Conservation (phyloP, 441 rosid genomes). For the Populus hybrid region DNA sequence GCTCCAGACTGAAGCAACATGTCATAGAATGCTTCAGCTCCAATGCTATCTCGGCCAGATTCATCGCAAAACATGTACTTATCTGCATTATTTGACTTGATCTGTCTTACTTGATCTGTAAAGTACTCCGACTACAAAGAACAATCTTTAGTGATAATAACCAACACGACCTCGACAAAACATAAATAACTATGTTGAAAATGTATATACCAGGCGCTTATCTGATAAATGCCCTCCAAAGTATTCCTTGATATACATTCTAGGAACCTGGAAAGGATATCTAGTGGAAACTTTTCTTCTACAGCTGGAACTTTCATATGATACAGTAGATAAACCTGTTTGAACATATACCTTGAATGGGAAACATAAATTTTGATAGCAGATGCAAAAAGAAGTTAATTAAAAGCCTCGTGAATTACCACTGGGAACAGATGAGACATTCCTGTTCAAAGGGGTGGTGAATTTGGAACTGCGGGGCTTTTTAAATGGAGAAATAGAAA, state of each 20-base stretch:
- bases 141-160: constrained; percentile 15
- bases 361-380: constrained; percentile 3
- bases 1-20: constrained; percentile 72
- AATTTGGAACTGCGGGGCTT: constrained; percentile 73
- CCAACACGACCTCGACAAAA: constrained; percentile 7
- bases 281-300: constrained; percentile 52
- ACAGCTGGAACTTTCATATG: constrained; percentile 38
- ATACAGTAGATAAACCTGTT: constrained; percentile 54
- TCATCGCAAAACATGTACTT: constrained; percentile 53
- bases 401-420: constrained; percentile 38
- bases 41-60: constrained; percentile 48
- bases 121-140: constrained; percentile 41
- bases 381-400: constrained; percentile 16
- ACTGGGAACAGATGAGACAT: constrained; percentile 32
- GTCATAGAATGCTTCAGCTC: constrained; percentile 54
- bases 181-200: constrained; percentile 8
- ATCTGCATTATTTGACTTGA: constrained; percentile 58
- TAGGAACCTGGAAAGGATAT: constrained; percentile 55
- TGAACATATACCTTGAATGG: constrained; percentile 21
- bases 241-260: constrained; percentile 66
- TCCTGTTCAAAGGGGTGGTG: constrained; percentile 55
- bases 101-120: constrained; percentile 35
- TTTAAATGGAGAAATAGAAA: constrained; percentile 67
- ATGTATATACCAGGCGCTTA: constrained; percentile 46
- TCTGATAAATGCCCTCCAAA: constrained; percentile 55